These are phyloP conservation scores for Leishmania arabica DNA, from an alignment of 208 protist genomes.

Conservation along the genomic window DNA sequence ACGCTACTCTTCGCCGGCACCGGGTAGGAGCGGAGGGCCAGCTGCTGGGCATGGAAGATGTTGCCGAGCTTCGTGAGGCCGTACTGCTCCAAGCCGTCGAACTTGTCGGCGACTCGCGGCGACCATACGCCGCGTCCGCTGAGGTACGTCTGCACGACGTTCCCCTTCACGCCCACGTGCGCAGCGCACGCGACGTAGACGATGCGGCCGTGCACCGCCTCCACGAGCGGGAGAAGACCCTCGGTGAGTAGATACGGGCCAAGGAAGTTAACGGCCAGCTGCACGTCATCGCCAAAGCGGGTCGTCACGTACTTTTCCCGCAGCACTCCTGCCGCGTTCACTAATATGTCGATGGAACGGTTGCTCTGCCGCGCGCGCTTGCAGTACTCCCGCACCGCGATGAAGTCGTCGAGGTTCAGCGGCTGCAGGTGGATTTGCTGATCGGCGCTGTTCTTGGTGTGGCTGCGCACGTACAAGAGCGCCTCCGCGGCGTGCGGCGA, in stretches of 20 bases:
- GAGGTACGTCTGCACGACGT: conserved; percentile 63
- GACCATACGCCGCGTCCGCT: conserved; percentile 76
- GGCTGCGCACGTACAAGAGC: conserved; percentile 21
- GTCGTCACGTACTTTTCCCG: conserved; percentile 53
- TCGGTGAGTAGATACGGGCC: conserved; percentile 80
- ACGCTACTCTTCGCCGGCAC: conserved; percentile 15
- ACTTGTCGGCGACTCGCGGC: conserved; percentile 54
- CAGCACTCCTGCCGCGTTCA: conserved; percentile 80
- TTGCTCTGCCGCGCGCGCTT: conserved; percentile 45
- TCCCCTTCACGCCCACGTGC: conserved; percentile 63
- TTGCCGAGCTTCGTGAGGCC: conserved; percentile 87
- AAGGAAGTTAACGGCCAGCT: conserved; percentile 80
- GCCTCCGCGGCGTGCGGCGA: conserved; percentile 45
- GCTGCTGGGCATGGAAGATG: conserved; percentile 82
- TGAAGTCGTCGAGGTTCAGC: conserved; percentile 75
- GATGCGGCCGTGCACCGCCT: conserved; percentile 56
- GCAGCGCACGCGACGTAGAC: conserved; percentile 80
- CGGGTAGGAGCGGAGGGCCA: conserved; percentile 69
- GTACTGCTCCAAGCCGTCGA: conserved; percentile 85
- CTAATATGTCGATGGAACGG: conserved; percentile 58
- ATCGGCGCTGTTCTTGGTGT: conserved; percentile 5
- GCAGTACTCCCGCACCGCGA: conserved; percentile 75
- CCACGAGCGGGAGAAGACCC: conserved; percentile 74
- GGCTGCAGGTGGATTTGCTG: conserved; percentile 52
- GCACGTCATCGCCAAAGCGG: conserved; percentile 76